phyloP scores from a whole-genome alignment of 2,329 filamentous ascomycete genomes.

The Tolypocladium sp. region DNA sequence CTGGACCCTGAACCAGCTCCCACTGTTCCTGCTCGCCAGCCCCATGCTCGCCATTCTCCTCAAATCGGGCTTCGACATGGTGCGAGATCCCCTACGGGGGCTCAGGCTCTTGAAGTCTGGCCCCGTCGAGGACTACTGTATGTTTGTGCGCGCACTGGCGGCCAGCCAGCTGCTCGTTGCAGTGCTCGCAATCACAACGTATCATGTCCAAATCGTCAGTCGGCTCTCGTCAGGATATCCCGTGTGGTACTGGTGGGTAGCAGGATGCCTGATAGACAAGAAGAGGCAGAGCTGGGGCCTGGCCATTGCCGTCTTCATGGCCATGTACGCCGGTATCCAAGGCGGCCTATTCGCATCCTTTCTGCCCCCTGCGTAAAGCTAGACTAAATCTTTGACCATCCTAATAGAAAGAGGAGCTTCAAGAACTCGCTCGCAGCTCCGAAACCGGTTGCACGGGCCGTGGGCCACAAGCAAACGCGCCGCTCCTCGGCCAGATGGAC shows the following conservation, averaged over 20 bases:
- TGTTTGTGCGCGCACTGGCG: slow-evolving; percentile 50
- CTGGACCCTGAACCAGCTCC: slow-evolving; percentile 80
- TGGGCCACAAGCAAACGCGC: not conserved
- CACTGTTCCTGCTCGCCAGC: slow-evolving; percentile 74
- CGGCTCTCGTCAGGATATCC: slow-evolving; percentile 82
- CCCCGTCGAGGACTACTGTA: slow-evolving; percentile 7
- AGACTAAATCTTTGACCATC: not conserved
- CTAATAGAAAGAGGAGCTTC: not conserved
- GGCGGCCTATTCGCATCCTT: slow-evolving; percentile 81
- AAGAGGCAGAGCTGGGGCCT: slow-evolving; percentile 21
- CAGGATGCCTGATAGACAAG: slow-evolving; percentile 32
- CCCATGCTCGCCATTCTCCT: slow-evolving; percentile 62
- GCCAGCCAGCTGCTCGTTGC: slow-evolving; percentile 65
- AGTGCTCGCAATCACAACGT: slow-evolving; percentile 62
- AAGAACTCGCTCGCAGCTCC: not conserved
- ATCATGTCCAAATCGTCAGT: slow-evolving; percentile 92
- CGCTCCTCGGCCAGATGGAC: not conserved
- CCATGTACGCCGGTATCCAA: slow-evolving; percentile 78
- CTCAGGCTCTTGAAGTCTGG: slow-evolving; percentile 1
- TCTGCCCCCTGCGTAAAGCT: slow-evolving; percentile 69
- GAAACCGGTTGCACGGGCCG: not conserved
- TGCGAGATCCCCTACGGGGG: slow-evolving; percentile 12
- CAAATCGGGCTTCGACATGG: slow-evolving; percentile 43
- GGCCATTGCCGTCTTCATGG: slow-evolving; percentile 54
- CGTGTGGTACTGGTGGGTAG: slow-evolving; percentile 80